phyloP scores from a whole-genome alignment of 352 stramenopile species.

The Aphanomyces euteiches region DNA sequence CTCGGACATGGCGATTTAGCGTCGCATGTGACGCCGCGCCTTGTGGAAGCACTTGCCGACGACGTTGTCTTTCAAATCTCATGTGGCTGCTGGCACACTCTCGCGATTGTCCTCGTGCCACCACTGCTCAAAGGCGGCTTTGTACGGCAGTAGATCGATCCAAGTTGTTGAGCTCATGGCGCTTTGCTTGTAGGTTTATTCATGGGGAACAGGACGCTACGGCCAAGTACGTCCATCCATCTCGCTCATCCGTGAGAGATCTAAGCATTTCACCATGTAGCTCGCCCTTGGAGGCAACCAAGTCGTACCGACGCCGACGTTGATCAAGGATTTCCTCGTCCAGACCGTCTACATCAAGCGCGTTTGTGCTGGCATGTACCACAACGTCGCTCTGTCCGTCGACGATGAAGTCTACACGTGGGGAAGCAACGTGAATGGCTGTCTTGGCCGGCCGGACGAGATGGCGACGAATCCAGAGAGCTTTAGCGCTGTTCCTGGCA shows the following conservation, averaged over 20 bases:
- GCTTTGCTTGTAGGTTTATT: slow-evolving; percentile 61
- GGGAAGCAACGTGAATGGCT: slow-evolving; percentile 90
- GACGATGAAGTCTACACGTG: slow-evolving; percentile 93
- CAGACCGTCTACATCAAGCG: slow-evolving; percentile 82
- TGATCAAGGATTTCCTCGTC: slow-evolving; percentile 79
- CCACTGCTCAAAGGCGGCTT: slow-evolving; percentile 78
- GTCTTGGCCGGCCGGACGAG: slow-evolving; percentile 73
- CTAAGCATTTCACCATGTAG: slow-evolving; percentile 28
- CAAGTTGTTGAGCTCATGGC: neutral
- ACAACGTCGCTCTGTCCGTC: slow-evolving; percentile 87
- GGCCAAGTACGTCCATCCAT: slow-evolving; percentile 60
- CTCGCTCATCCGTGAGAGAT: no score
- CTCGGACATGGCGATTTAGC: slow-evolving; percentile 68
- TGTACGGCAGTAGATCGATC: slow-evolving; percentile 29
- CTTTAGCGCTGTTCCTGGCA: slow-evolving; percentile 76
- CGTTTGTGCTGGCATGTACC: slow-evolving; percentile 84
- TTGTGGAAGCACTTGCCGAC: slow-evolving; percentile 62
- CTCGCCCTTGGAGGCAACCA: slow-evolving; percentile 70
- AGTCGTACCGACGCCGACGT: slow-evolving; percentile 55
- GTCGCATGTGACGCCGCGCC: slow-evolving; percentile 67
- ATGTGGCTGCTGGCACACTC: slow-evolving; percentile 84
- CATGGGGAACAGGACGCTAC: slow-evolving; percentile 90
- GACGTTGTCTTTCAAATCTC: slow-evolving; percentile 78
- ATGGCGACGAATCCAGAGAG: slow-evolving; percentile 63
- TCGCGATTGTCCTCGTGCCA: slow-evolving; percentile 84